Evolutionary conservation across 805 yeast genomes (phyloP), one percentile per base, ranked within the genome.

Genomic region (Candida piceae): DNA sequence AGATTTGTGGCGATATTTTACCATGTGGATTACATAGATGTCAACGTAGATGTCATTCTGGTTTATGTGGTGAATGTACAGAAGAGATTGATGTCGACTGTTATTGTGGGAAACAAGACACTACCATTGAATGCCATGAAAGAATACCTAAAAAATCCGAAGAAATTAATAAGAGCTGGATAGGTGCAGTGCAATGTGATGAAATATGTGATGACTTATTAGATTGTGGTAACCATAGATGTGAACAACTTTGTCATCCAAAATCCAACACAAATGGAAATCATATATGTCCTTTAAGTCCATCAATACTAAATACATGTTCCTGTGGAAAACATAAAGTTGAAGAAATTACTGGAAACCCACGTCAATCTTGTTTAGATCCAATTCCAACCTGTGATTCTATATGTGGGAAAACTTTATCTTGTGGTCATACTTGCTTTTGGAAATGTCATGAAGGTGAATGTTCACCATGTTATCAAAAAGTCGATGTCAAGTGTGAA

Each of bases 11-110:
- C 5, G 78, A 78, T 42, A 39, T 63, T 3, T 53, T 86, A 54
- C 84, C 95, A 12, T 76, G 93, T 64, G 82, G 83, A 2, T 63
- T 72, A 10, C 96, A 89, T 55, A 60, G 52, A 29, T 88, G 96
- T 60, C 45, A 58, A 4, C 58, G 62, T 29, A 62, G 53, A 5
- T 88, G 97, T 56, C 97, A 88, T 59, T 54, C 64, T n/a, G 96
- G 95, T 0, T 64, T 84, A 16, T 88, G 96, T 64, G 95, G 94
- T 0, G 66, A 69, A 5, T 88, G 96, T 57, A 60, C 69, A 7
- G 72, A 67, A 34, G 45, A 51, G 2, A 57, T 82, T 1, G 52
- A 50, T 5, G 71, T 72, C 1, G 57, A 48, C 16, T 88, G 96
- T 57, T 88, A 84, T 53, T 88, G 97, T 64, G 96, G 96, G 1